Evolutionary conservation across 2,329 filamentous ascomycete genomes (phyloP).

Genomic region (Penicillium sp.): DNA sequence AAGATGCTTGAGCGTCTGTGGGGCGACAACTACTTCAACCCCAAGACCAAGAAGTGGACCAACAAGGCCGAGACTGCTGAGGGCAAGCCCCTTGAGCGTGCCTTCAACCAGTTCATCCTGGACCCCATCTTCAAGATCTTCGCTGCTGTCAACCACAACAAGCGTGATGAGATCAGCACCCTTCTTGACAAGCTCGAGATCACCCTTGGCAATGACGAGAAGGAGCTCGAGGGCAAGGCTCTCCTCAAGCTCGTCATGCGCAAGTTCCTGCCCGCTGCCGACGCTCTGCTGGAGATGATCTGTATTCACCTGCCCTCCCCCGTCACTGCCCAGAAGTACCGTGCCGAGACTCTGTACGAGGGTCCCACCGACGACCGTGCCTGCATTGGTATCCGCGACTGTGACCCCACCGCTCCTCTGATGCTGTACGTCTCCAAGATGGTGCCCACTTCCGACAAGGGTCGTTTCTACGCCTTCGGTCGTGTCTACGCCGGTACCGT

Average conservation of each 20-base stretch:
- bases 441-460: slow-evolving; percentile 99
- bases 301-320: slow-evolving; percentile 98
- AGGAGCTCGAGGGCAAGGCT: slow-evolving; percentile 92
- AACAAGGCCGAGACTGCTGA: slow-evolving; percentile 75
- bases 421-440: slow-evolving; percentile 99
- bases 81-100: slow-evolving; percentile 89
- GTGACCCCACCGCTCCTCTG: slow-evolving; percentile 94
- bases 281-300: slow-evolving; percentile 99
- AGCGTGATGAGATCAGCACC: slow-evolving; percentile 80
- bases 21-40: slow-evolving; percentile 99
- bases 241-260: slow-evolving; percentile 98
- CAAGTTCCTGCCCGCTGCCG: slow-evolving; percentile 96
- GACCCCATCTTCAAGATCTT: slow-evolving; percentile 99
- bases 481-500: slow-evolving; percentile 99
- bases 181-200: slow-evolving; percentile 92
- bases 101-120: slow-evolving; percentile 99
- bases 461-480: slow-evolving; percentile 99
- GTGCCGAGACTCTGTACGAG: slow-evolving; percentile 98
- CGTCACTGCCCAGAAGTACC: slow-evolving; percentile 93
- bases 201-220: slow-evolving; percentile 82
- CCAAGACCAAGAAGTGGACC: slow-evolving; percentile 99
- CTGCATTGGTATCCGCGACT: slow-evolving; percentile 96
- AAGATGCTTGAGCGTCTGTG: slow-evolving; percentile 99
- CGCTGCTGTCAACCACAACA: slow-evolving; percentile 93
- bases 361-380: slow-evolving; percentile 88